phyloP scores from a whole-genome alignment of 352 stramenopile species.

The Globisporangium orthogonon region DNA sequence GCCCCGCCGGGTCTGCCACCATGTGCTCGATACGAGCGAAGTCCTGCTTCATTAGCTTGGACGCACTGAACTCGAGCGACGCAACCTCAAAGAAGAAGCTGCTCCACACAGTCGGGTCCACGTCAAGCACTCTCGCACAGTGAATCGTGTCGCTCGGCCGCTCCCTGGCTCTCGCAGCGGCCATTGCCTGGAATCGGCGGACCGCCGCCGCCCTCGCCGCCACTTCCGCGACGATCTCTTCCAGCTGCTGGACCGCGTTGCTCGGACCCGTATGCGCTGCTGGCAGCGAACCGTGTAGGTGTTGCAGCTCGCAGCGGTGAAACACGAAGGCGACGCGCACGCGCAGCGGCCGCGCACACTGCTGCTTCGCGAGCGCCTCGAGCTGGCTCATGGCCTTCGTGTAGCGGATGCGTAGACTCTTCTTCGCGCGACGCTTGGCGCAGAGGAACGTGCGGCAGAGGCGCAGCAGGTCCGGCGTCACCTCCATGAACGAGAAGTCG shows the following conservation, averaged over 20 bases:
- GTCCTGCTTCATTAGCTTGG: conserved; percentile 1
- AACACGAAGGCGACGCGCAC: conserved; percentile 5
- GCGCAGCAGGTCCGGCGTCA: conserved; percentile 24
- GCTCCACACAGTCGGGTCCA: conserved; percentile 5
- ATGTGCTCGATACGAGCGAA: conserved; percentile 6
- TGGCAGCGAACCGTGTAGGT: no score
- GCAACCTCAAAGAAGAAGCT: conserved; percentile 2
- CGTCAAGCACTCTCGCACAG: no score
- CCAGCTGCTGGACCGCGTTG: not conserved
- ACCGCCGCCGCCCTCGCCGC: not conserved
- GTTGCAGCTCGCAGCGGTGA: conserved; percentile 3
- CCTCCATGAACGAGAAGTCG: conserved; percentile 23
- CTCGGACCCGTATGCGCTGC: no score
- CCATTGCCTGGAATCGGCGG: not conserved
- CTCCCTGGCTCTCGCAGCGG: not conserved
- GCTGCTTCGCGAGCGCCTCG: conserved; percentile 7
- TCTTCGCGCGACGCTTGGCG: conserved; percentile 13
- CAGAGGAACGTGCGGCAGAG: conserved; percentile 19
- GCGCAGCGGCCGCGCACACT: not conserved
- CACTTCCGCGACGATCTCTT: not conserved
- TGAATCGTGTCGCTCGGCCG: no score
- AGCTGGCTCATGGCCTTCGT: conserved; percentile 17
- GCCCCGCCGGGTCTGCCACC: not conserved
- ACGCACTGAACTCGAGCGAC: conserved; percentile 5
- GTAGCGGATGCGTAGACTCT: conserved; percentile 22